Percentiles rank a stretch among this genome's conserved stretches.
Evolutionary conservation across 495 filamentous ascomycete genomes (phyloP).

Genomic region (Neurospora africana): DNA sequence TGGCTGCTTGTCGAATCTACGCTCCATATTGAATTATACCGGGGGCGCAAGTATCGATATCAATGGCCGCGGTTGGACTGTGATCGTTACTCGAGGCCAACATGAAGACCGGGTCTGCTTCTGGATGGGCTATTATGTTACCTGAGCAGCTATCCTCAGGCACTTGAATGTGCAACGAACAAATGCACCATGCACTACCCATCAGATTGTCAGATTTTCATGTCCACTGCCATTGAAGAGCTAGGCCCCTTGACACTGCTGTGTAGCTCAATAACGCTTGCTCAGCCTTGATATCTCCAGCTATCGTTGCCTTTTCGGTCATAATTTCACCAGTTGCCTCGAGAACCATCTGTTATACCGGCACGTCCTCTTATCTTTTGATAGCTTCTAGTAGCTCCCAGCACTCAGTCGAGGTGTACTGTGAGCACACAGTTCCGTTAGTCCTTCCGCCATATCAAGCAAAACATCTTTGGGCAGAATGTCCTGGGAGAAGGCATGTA

Average conservation of each 20-base stretch:
- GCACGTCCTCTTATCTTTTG: background rate
- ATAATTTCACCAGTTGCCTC: background rate
- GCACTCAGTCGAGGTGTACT: background rate
- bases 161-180: background rate
- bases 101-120: background rate
- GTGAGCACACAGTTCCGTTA: background rate
- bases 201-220: background rate
- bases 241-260: background rate
- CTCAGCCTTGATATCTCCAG: background rate
- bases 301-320: background rate
- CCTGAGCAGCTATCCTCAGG: background rate
- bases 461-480: background rate
- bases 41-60: background rate
- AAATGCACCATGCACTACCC: background rate
- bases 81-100: background rate
- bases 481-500: background rate
- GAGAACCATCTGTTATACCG: background rate
- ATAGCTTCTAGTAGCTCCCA: background rate
- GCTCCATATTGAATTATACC: background rate
- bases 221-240: background rate
- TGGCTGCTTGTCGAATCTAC: background rate
- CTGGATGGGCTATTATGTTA: background rate
- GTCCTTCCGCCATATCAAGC: background rate
- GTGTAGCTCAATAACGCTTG: background rate
- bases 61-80: background rate